Evolutionary conservation across 345 rosid species (phyloP), one percentile per base, ranked within the genome.

Genomic region (Corymbia maculata): DNA sequence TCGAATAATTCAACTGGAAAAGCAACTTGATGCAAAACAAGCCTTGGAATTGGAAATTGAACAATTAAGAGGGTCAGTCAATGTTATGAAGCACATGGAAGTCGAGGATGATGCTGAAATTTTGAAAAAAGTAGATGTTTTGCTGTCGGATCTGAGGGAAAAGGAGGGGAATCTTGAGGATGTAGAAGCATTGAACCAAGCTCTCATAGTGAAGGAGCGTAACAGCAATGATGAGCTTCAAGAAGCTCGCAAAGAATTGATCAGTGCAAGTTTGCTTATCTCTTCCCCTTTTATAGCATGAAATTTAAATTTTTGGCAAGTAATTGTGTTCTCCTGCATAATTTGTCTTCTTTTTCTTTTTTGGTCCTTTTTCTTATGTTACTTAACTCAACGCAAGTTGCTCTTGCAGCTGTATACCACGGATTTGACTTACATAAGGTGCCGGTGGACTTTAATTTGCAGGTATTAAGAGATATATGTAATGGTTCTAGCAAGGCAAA

Each of bases 201-300:
- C 95, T 79, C 97, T 98, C 88, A 90, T 97, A 84, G 95, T 98
- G 32, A 92, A 91, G 89, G 98, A 98, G 91, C 95, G 97, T 22
- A 93, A 90, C 94, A 97, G 94, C 95, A 98, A 97, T 84, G 97
- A 96, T 89, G 99, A 96, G 93, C 95, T 98, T 90, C 98, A 96
- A 91, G 99, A 96, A 28, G 98, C 97, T 89, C 96, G 99, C 75
- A 97, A 93, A 88, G 99, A 95, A 92, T 86, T 98, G 90, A 92
- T 98, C 90, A 94, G 89, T 87, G 99, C 96, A 88, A 89, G 99
- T 93, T 85, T 89, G 51, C 80, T 32, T 85, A 85, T 64, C 19
- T 13, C 86, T 50, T 88, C 2, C 52, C 30, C 49, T 84, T 68
- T 44, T 79, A 15, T 86, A 82, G 45, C 45, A n/a, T 15, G 22